A percentile compares a stretch with the other conserved stretches of the same genome.
Conservation (phyloP, 2,329 filamentous ascomycete species). For the Scedosporium dehoogii region DNA sequence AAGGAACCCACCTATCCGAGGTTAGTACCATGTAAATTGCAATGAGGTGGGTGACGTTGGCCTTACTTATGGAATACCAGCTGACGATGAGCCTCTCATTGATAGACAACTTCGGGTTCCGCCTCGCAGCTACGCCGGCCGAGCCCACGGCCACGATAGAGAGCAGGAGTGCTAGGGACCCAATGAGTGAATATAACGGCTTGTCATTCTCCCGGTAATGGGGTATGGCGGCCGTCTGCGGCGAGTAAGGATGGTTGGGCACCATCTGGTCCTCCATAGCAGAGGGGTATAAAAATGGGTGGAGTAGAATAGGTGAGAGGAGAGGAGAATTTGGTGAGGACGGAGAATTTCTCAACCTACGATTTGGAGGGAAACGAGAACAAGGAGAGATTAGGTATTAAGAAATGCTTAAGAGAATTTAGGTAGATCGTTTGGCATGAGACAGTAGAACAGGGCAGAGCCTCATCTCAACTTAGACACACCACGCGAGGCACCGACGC, state of each 20-base stretch:
- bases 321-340: neutral
- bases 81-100: conserved; percentile 32
- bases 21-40: neutral
- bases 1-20: conserved; percentile 48
- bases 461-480: too few relatives aligned
- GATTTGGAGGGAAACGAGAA: too few relatives aligned
- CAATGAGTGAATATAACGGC: conserved; percentile 24
- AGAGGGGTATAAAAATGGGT: neutral
- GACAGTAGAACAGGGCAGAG: too few relatives aligned
- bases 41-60: neutral
- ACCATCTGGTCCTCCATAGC: neutral
- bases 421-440: too few relatives aligned
- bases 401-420: too few relatives aligned
- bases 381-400: too few relatives aligned
- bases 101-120: conserved; percentile 17
- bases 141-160: conserved; percentile 19
- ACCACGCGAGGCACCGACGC: too few relatives aligned
- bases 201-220: conserved; percentile 29
- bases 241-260: conserved; percentile 33
- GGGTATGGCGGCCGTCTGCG: conserved; percentile 24
- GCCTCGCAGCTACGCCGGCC: conserved; percentile 18
- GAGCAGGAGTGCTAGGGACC: conserved; percentile 25
- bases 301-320: neutral
- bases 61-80: conserved; percentile 49
- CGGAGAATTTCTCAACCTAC: too few relatives aligned